These are phyloP conservation scores for Kernera saxatilis DNA, from an alignment of 345 rosid genomes.

Conservation along the genomic window DNA sequence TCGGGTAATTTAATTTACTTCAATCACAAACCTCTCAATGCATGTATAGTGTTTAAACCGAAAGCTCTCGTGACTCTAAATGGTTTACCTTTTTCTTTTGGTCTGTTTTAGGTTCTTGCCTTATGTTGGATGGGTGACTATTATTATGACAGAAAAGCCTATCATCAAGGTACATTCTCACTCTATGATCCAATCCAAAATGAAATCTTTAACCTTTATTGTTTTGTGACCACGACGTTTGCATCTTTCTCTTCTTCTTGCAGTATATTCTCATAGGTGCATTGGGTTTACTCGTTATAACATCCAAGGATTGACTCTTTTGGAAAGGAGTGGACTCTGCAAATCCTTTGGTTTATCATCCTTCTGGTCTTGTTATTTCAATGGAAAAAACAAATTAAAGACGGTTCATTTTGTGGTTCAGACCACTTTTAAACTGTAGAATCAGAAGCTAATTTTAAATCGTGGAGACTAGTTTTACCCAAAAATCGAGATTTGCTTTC, in stretches of 20 bases:
- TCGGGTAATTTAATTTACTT: conserved; percentile 48
- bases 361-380: conserved; percentile 1
- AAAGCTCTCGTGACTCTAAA: background rate
- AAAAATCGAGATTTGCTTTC: background rate
- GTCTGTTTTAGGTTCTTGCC: conserved; percentile 63
- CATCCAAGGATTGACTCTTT: conserved; percentile 66
- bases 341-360: background rate
- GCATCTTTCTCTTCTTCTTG: conserved; percentile 20
- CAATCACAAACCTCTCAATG: background rate
- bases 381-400: background rate
- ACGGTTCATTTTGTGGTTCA: conserved; percentile 25
- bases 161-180: conserved; percentile 57
- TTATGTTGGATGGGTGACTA: conserved; percentile 95
- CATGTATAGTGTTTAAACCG: background rate
- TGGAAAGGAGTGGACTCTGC: conserved; percentile 11
- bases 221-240: background rate
- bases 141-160: conserved; percentile 94
- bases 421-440: conserved; percentile 5
- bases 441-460: conserved; percentile 22
- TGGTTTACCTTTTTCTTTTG: background rate
- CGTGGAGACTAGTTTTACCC: background rate
- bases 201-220: background rate
- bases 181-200: background rate
- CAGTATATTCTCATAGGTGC: conserved; percentile 87
- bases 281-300: conserved; percentile 78